phyloP scores from a whole-genome alignment of 495 filamentous ascomycete species.

The Oidiodendron maius region DNA sequence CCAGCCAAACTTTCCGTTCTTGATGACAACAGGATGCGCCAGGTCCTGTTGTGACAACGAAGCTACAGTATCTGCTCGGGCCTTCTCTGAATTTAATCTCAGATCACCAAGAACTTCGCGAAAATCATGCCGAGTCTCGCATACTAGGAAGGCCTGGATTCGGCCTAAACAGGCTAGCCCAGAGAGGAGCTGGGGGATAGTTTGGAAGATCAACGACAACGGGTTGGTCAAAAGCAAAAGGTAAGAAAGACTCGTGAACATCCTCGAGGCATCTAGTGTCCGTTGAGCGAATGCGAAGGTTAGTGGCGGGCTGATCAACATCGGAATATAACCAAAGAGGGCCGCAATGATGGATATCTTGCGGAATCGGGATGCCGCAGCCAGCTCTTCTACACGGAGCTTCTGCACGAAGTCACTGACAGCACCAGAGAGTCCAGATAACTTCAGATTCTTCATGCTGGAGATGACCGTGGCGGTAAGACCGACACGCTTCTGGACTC shows the following conservation, averaged over 20 bases:
- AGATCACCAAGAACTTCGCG: not conserved
- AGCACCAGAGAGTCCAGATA: slow-evolving; percentile 20
- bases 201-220: not conserved
- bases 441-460: slow-evolving; percentile 29
- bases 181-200: not conserved
- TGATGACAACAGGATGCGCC: no score
- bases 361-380: not conserved
- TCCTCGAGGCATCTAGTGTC: not conserved
- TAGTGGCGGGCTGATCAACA: not conserved
- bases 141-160: slow-evolving; percentile 30
- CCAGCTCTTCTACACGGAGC: not conserved
- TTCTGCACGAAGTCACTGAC: slow-evolving; percentile 13
- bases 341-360: slow-evolving; percentile 39
- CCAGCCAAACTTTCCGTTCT: not conserved
- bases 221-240: not conserved
- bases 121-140: not conserved
- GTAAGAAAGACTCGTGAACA: not conserved
- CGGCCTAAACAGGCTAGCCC: slow-evolving; percentile 1
- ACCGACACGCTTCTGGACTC: slow-evolving; percentile 34
- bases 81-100: not conserved
- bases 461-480: slow-evolving; percentile 24
- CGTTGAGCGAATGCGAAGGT: not conserved
- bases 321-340: slow-evolving; percentile 37
- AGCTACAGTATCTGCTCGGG: no score
- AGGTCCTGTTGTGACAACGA: no score